Evolutionary conservation across 371 early-diverging fungal genomes (phyloP), one percentile per base, ranked within the genome.

Genomic region (Mortierella polycephala): DNA sequence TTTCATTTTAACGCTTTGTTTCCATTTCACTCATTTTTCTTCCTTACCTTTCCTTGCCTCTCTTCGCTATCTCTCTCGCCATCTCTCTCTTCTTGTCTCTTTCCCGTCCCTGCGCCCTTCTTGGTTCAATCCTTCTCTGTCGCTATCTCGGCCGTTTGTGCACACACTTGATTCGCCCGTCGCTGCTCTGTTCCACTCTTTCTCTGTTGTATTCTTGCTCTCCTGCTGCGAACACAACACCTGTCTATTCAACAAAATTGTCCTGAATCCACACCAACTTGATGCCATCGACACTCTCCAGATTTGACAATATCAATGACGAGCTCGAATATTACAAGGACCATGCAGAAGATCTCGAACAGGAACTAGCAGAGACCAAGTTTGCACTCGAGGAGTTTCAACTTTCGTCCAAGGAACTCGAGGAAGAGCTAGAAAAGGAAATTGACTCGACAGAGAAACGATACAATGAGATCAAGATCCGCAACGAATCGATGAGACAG

Each of bases 401-500:
- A 62, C 75, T 83, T 3, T 87, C 88, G 14, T 88, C 88, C 57
- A 85, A 88, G 60, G 90, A 90, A 69, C 63, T 88, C 11, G 90
- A 90, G 77, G 90, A 89, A 67, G 90, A 90, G 61, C 82, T 90
- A 0, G 88, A 89, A 57, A 86, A 86, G 57, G 89, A 90, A 63
- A 71, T 90, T 16, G 88, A 88, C 46, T 82, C 85, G 40, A 88
- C 88, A 0, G 90, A 90, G 66, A 85, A 85, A 55, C 83, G 83
- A 11, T 88, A 85, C 63, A 87, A 83, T 53, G 90, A 90, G 10
- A 69, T 90, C 39, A 89, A 87, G 74, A 69, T 84, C n/a, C 85
- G 86, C 55, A 88, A 88, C 60, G 88, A 88, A 53, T 68, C 82
- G 13, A 83, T 82, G 60, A 83, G 83, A 62, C 76, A 83, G 53